phyloP scores from a whole-genome alignment of 2,329 filamentous ascomycete species.

The Orbilia blumenaviensis region DNA sequence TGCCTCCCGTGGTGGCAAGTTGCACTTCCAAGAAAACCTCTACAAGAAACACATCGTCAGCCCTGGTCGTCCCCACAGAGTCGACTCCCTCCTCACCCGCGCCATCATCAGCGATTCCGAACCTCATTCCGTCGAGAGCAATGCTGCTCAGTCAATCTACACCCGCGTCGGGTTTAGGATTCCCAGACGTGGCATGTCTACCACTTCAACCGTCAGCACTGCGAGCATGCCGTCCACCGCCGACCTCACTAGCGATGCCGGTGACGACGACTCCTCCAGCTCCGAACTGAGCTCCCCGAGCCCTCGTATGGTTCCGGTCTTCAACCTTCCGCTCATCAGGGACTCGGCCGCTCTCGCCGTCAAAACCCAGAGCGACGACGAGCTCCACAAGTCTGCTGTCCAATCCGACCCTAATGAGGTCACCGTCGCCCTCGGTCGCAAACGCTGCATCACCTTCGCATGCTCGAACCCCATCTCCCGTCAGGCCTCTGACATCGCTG shows the following conservation, averaged over 20 bases:
- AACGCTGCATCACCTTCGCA: constrained; percentile 91
- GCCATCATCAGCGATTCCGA: constrained; percentile 77
- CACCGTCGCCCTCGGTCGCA: constrained; percentile 75
- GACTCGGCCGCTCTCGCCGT: constrained; percentile 55
- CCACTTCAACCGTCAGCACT: constrained; percentile 78
- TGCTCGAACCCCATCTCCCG: constrained; percentile 71
- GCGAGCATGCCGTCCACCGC: constrained; percentile 82
- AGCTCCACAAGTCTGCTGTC: constrained; percentile 56
- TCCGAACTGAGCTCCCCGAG: constrained; percentile 88
- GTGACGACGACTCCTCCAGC: constrained; percentile 80
- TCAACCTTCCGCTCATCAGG: constrained; percentile 57
- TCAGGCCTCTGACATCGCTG: constrained; percentile 55
- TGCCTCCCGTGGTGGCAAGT: constrained; percentile 16
- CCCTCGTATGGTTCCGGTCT: constrained; percentile 74
- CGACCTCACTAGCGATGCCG: constrained; percentile 93
- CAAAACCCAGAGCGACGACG: constrained; percentile 58
- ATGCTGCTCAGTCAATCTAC: constrained; percentile 23
- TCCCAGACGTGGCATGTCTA: constrained; percentile 61
- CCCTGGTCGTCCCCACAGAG: constrained; percentile 63
- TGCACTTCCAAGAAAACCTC: constrained; percentile 31
- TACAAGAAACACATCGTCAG: constrained; percentile 44
- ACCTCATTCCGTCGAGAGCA: constrained; percentile 64
- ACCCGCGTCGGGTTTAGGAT: constrained; percentile 50
- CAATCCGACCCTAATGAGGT: constrained; percentile 65
- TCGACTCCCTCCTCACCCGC: constrained; percentile 85